Conservation (phyloP, 129 eudicot genomes). For the Chrysanthemum seticuspe region DNA sequence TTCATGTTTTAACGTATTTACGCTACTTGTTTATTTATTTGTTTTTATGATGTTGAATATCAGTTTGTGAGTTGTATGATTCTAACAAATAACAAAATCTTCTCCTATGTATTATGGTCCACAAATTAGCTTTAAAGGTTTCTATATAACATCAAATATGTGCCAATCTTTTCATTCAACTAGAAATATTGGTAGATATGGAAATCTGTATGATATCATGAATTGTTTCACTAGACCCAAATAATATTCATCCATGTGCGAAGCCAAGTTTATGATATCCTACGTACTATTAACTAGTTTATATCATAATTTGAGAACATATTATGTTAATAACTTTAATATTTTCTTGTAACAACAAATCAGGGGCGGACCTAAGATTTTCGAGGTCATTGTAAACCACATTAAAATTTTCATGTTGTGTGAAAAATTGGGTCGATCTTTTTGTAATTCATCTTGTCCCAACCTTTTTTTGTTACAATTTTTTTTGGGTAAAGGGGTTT, state of each 20-base stretch:
- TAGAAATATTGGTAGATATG: background rate
- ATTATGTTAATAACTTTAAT: background rate
- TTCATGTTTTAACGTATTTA: background rate
- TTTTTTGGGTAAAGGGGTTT: no score
- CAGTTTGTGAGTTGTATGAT: background rate
- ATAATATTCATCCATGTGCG: no score
- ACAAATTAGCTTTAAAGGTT: background rate
- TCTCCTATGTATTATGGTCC: background rate
- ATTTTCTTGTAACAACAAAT: no score
- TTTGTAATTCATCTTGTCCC: no score
- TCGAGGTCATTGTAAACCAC: no score
- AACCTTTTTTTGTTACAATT: no score
- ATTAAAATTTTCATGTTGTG: no score
- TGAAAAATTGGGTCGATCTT: no score
- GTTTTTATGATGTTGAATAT: background rate
- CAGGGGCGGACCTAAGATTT: no score
- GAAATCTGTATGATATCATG: background rate
- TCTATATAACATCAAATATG: background rate
- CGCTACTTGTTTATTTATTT: background rate
- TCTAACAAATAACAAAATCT: background rate
- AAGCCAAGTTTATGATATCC: no score
- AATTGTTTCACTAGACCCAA: background rate
- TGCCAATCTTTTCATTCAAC: background rate
- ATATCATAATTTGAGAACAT: no score
- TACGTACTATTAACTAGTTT: no score